Evolutionary conservation across 1,139 yeast genomes (phyloP).

Genomic region (Debaryomycetaceae sp.): DNA sequence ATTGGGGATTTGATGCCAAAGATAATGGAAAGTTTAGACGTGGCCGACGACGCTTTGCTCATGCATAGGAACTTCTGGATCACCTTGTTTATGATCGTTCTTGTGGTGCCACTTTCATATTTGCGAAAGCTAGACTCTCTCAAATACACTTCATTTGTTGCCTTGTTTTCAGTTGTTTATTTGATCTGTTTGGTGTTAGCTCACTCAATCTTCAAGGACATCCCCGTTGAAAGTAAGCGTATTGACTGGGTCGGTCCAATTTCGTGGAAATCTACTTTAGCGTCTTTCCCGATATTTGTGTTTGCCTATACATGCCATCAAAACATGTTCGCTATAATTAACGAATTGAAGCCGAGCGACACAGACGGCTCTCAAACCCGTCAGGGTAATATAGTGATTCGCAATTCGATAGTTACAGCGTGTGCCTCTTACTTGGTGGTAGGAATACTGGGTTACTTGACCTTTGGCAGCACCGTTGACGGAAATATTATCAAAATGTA

Average conservation of each 20-base stretch:
- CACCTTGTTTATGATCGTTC: slow-evolving; percentile 51
- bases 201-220: slow-evolving; percentile 49
- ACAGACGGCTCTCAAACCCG: slow-evolving; percentile 45
- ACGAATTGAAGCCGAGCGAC: slow-evolving; percentile 49
- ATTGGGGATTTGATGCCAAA: slow-evolving; percentile 91
- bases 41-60: slow-evolving; percentile 17
- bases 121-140: slow-evolving; percentile 76
- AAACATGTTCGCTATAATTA: slow-evolving; percentile 85
- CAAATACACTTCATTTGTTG: slow-evolving; percentile 82
- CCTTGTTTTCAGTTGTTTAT: slow-evolving; percentile 77
- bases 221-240: slow-evolving; percentile 16
- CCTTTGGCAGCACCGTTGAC: slow-evolving; percentile 72
- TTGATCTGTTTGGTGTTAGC: slow-evolving; percentile 68
- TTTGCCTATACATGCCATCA: slow-evolving; percentile 97
- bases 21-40: slow-evolving; percentile 46
- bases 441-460: slow-evolving; percentile 79
- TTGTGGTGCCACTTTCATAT: slow-evolving; percentile 70
- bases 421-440: slow-evolving; percentile 65
- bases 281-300: slow-evolving; percentile 80
- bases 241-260: slow-evolving; percentile 37
- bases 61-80: slow-evolving; percentile 67
- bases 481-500: slow-evolving; percentile 72
- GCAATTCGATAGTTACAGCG: slow-evolving; percentile 55
- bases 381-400: slow-evolving; percentile 52
- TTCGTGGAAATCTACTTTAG: slow-evolving; percentile 32